A percentile compares a stretch with the other conserved stretches of the same genome.
Evolutionary conservation across 345 rosid species (phyloP).

Genomic region (Alliaria petiolata): DNA sequence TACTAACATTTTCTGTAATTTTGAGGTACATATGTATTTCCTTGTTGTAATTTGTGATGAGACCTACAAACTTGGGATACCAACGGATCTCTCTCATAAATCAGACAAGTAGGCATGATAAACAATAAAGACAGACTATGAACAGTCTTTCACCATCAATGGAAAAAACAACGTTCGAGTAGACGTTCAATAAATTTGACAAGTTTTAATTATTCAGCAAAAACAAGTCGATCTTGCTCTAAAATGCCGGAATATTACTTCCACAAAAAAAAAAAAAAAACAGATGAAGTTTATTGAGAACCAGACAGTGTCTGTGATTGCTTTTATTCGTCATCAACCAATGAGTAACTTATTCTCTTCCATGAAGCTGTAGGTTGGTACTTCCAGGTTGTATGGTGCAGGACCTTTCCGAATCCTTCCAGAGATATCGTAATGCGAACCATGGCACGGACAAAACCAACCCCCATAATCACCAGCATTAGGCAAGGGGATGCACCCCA

Average conservation of each 20-base stretch:
- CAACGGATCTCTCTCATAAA: neutral
- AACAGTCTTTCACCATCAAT: conserved; percentile 4
- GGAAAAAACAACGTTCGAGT: neutral
- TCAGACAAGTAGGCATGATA: neutral
- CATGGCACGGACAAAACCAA: conserved; percentile 98
- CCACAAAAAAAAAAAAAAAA: neutral
- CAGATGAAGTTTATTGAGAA: neutral
- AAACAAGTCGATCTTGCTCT: conserved; percentile 24
- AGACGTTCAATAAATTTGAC: conserved; percentile 23
- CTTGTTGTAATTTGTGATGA: neutral
- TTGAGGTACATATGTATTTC: neutral
- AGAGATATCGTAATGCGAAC: conserved; percentile 90
- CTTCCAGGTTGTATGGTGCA: conserved; percentile 93
- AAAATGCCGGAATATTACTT: neutral
- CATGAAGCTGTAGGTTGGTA: conserved; percentile 85
- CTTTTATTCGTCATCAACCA: conserved; percentile 51
- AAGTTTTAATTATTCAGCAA: conserved; percentile 30
- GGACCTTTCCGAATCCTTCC: conserved; percentile 96
- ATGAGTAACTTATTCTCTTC: conserved; percentile 77
- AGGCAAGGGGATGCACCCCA: conserved; percentile 96
- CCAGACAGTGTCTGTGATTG: neutral
- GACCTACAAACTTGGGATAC: neutral
- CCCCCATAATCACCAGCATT: conserved; percentile 98
- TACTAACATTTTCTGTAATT: no score
- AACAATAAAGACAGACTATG: no score